Conservation (phyloP, 129 eudicot genomes). For the Glebionis coronaria region DNA sequence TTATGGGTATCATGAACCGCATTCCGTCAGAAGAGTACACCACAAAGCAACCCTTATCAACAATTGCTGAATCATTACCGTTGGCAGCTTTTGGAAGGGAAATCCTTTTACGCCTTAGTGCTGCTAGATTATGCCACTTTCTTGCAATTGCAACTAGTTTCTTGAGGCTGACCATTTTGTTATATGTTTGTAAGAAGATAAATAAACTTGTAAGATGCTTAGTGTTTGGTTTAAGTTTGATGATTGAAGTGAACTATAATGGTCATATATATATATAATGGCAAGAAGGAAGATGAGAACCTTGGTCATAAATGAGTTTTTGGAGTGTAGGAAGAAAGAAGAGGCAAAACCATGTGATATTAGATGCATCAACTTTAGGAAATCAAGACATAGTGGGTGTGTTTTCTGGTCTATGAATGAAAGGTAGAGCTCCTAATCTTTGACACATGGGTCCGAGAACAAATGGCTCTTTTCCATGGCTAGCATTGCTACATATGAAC, state of each 20-base stretch:
- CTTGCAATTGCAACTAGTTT: slow-evolving; percentile 46
- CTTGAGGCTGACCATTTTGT: slow-evolving; percentile 42
- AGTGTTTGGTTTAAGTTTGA: no score
- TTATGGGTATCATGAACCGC: slow-evolving; percentile 20
- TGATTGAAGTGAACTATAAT: no score
- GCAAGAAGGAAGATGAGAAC: slow-evolving; percentile 5
- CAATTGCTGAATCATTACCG: neutral
- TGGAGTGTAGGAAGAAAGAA: slow-evolving; percentile 11
- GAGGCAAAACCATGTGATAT: slow-evolving; percentile 25
- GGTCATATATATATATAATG: slow-evolving; percentile 19
- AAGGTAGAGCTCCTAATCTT: neutral
- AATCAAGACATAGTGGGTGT: no score
- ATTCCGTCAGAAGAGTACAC: slow-evolving; percentile 31
- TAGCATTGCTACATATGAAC: no score
- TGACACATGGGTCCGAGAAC: slow-evolving; percentile 20
- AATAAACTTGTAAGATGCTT: neutral
- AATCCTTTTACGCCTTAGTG: slow-evolving; percentile 12
- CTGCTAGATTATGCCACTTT: slow-evolving; percentile 40
- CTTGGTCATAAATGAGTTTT: slow-evolving; percentile 7
- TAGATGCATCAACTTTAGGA: no score
- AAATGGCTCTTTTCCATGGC: no score
- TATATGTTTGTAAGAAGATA: slow-evolving; percentile 6
- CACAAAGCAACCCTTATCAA: slow-evolving; percentile 33
- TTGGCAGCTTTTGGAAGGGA: neutral
- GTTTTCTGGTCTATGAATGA: no score